Conservation (phyloP, 768 basidiomycete species). For the Psilocybe subaeruginosa region DNA sequence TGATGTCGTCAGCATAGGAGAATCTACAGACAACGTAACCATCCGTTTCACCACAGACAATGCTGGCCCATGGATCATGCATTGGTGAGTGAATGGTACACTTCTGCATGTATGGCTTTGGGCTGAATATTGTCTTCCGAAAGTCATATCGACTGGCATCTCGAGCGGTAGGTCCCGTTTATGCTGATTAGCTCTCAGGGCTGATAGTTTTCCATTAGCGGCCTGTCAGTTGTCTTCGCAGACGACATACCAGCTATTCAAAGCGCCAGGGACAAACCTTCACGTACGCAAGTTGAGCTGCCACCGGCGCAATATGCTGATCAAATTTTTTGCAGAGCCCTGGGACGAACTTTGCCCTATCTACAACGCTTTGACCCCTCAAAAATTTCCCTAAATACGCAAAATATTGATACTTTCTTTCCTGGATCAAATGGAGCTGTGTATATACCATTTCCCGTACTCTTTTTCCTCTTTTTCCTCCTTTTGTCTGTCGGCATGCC, state of each 20-base stretch:
- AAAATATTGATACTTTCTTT: too few species aligned
- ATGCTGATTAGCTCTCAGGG: background rate
- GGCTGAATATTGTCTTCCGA: background rate
- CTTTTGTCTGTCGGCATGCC: too few species aligned
- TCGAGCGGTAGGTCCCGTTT: slow-evolving; percentile 5
- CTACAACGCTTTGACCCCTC: slow-evolving; percentile 26
- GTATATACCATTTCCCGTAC: too few species aligned
- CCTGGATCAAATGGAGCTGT: too few species aligned
- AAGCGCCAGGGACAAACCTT: slow-evolving; percentile 20
- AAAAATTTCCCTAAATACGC: background rate
- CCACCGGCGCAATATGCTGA: background rate
- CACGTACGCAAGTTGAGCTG: background rate
- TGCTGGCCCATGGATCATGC: slow-evolving; percentile 11
- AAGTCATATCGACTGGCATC: slow-evolving; percentile 17
- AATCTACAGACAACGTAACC: slow-evolving; percentile 39
- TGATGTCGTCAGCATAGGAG: slow-evolving; percentile 38
- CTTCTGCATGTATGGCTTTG: background rate
- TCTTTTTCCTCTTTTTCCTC: too few species aligned
- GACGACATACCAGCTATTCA: slow-evolving; percentile 30
- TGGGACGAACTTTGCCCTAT: slow-evolving; percentile 39
- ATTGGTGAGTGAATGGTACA: background rate
- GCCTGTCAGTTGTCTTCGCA: slow-evolving; percentile 41
- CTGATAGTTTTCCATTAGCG: slow-evolving; percentile 16
- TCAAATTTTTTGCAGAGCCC: background rate
- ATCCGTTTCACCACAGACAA: slow-evolving; percentile 45